These are phyloP conservation scores for Knufia fluminis DNA, from an alignment of 2,329 filamentous ascomycete species.

Conservation along the genomic window DNA sequence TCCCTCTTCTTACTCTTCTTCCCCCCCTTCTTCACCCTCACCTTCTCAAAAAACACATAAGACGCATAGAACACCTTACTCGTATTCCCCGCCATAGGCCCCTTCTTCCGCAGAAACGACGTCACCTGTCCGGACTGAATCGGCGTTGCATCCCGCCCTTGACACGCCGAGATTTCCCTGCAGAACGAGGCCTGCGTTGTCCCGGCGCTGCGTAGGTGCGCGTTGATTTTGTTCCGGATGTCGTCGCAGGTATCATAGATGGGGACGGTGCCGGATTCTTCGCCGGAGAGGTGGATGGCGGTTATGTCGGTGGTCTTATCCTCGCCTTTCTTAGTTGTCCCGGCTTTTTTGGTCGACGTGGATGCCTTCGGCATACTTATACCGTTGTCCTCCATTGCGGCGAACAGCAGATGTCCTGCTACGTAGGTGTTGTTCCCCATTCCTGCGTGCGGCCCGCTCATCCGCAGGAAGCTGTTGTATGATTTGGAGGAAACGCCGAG, in stretches of 20 bases:
- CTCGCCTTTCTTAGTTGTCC: not conserved
- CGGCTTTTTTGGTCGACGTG: not conserved
- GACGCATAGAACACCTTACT: conserved; percentile 44
- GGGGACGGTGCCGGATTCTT: conserved; percentile 38
- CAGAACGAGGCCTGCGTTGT: conserved; percentile 46
- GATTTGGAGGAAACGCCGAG: conserved; percentile 19
- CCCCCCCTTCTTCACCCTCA: conserved; percentile 43
- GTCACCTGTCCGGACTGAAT: conserved; percentile 30
- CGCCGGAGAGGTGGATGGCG: conserved; percentile 26
- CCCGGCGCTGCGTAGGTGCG: conserved; percentile 38
- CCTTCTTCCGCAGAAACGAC: conserved; percentile 44
- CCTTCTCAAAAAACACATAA: conserved; percentile 54
- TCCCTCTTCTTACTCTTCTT: conserved; percentile 43
- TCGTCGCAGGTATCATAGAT: conserved; percentile 52
- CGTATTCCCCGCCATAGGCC: conserved; percentile 40
- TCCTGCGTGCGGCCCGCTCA: conserved; percentile 24
- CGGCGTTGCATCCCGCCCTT: conserved; percentile 8
- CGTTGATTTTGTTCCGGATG: conserved; percentile 48
- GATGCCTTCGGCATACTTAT: conserved; percentile 28
- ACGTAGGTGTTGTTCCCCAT: conserved; percentile 24
- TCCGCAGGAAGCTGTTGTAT: conserved; percentile 43
- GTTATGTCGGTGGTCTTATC: conserved; percentile 26
- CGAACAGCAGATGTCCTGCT: conserved; percentile 36
- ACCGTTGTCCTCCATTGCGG: conserved; percentile 42
- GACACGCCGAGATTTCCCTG: conserved; percentile 32